These are phyloP conservation scores for Ottelia alismoides DNA, from an alignment of 106 monocot species.

Conservation along the genomic window DNA sequence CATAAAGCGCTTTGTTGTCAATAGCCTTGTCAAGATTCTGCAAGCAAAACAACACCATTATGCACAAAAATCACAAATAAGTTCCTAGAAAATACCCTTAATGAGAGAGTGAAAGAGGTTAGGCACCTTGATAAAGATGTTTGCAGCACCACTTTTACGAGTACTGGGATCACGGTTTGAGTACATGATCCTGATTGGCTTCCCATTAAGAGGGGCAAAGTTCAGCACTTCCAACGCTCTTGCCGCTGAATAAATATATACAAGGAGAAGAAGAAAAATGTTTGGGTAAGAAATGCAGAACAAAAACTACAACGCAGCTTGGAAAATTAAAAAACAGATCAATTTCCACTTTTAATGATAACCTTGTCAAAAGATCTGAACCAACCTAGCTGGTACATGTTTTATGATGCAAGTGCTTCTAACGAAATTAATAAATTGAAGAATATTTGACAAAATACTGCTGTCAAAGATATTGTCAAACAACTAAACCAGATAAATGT, in stretches of 20 bases:
- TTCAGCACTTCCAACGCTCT: slow-evolving; percentile 75
- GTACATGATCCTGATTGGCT: slow-evolving; percentile 83
- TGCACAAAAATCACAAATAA: neutral
- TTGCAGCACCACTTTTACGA: slow-evolving; percentile 75
- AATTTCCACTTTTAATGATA: too few species aligned
- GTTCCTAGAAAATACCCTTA: neutral
- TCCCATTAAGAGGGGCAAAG: slow-evolving; percentile 61
- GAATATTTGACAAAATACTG: too few species aligned
- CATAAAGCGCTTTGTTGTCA: slow-evolving; percentile 74
- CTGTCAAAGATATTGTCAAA: too few species aligned
- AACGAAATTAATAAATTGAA: too few species aligned
- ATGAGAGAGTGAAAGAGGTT: neutral
- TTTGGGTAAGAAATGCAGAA: too few species aligned
- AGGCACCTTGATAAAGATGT: slow-evolving; percentile 88
- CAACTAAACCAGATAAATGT: too few species aligned
- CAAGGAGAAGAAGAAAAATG: neutral
- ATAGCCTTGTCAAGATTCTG: slow-evolving; percentile 93
- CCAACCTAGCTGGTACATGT: too few species aligned
- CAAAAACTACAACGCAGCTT: too few species aligned
- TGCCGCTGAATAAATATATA: slow-evolving; percentile 30
- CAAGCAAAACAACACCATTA: neutral
- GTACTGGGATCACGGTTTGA: slow-evolving; percentile 86
- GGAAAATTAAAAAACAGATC: too few species aligned
- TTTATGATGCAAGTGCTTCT: too few species aligned
- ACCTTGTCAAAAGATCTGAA: too few species aligned